A percentile compares a stretch with the other conserved stretches of the same genome.
phyloP scores from a whole-genome alignment of 371 early-diverging fungal genomes.

The Rhizopus sp. region DNA sequence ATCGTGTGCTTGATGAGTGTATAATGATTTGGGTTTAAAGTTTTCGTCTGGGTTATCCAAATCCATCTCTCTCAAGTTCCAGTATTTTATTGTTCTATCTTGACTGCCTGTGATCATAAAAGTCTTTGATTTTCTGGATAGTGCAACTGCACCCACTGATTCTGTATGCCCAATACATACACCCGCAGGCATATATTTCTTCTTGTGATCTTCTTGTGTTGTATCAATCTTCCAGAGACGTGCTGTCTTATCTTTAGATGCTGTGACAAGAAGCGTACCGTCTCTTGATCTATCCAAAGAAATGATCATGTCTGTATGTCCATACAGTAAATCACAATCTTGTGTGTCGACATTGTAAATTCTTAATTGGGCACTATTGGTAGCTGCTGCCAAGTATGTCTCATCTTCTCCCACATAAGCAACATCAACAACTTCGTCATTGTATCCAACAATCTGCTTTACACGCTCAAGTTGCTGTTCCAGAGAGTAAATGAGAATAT shows the following conservation, averaged over 20 bases:
- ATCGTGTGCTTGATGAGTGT: constrained; percentile 95
- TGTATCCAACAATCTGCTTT: constrained; percentile 92
- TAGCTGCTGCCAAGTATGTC: constrained; percentile 81
- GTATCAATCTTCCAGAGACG: constrained; percentile 75
- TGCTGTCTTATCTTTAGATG: constrained; percentile 88
- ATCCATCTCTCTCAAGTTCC: constrained; percentile 74
- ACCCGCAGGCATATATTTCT: constrained; percentile 66
- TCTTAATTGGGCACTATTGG: constrained; percentile 90
- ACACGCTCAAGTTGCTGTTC: constrained; percentile 54
- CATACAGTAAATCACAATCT: constrained; percentile 84
- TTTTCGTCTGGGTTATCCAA: constrained; percentile 44
- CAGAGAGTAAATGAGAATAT: constrained; percentile 77
- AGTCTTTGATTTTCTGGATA: constrained; percentile 60
- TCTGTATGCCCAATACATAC: constrained; percentile 90
- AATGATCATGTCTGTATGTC: constrained; percentile 88
- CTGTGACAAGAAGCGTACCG: constrained; percentile 77
- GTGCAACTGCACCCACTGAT: constrained; percentile 83
- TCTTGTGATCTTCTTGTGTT: constrained; percentile 36
- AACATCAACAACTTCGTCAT: constrained; percentile 93
- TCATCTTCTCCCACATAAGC: constrained; percentile 75
- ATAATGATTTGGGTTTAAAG: constrained; percentile 65
- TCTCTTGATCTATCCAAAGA: constrained; percentile 70
- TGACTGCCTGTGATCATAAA: constrained; percentile 89
- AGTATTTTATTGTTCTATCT: constrained; percentile 93
- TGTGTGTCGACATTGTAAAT: constrained; percentile 81